These are phyloP conservation scores for Trichopus zeylanicus DNA, from an alignment of 116 monocot genomes.

Conservation along the genomic window DNA sequence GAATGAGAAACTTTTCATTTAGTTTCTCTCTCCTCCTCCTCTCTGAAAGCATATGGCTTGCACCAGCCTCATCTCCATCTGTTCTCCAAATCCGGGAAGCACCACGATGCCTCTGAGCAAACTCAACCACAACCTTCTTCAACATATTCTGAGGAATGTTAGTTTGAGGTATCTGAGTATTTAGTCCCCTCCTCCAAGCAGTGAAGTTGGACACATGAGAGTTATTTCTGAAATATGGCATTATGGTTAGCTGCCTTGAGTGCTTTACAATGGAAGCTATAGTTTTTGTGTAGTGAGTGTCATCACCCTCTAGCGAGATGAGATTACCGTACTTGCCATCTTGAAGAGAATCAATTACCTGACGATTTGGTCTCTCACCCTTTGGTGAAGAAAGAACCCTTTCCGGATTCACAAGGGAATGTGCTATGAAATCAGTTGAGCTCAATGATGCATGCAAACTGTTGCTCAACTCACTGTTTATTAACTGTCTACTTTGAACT, in stretches of 20 bases:
- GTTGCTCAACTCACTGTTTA: constrained; percentile 35
- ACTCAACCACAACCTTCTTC: constrained; percentile 50
- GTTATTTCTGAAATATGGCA: not conserved
- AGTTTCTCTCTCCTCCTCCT: constrained; percentile 65
- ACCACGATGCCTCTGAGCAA: constrained; percentile 17
- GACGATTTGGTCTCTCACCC: too few species aligned
- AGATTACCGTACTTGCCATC: too few species aligned
- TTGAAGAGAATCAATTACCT: too few species aligned
- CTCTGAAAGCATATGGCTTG: constrained; percentile 42
- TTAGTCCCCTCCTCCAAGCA: constrained; percentile 25
- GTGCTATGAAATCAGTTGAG: constrained; percentile 17
- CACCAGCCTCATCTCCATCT: constrained; percentile 31
- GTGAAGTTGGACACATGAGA: constrained; percentile 38
- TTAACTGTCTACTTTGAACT: constrained; percentile 11
- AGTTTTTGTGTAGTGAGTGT: constrained; percentile 39
- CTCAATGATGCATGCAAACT: constrained; percentile 20
- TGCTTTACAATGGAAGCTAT: constrained; percentile 32
- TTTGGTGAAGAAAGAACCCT: too few species aligned
- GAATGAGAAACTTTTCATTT: constrained; percentile 69
- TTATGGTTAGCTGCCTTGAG: constrained; percentile 4
- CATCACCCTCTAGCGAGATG: too few species aligned
- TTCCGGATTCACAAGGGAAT: constrained; percentile 10
- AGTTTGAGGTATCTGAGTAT: not conserved
- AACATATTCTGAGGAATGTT: constrained; percentile 37
- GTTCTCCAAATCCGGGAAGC: constrained; percentile 16